These are phyloP conservation scores for Chytriomyces confervae DNA, from an alignment of 192 early-diverging fungal species.

Conservation along the genomic window DNA sequence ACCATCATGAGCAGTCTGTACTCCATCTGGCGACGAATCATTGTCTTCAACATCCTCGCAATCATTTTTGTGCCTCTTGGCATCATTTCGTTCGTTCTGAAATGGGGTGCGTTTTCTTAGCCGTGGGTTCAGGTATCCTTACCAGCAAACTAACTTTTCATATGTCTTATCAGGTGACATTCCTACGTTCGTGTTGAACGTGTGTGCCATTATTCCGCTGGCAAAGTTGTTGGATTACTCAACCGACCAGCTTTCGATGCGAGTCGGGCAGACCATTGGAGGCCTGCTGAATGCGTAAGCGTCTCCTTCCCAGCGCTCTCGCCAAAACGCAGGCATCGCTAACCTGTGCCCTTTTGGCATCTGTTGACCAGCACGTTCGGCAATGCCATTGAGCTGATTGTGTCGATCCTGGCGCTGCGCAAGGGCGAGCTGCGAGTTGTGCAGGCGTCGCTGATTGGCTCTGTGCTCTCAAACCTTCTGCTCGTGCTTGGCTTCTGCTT, in stretches of 20 bases:
- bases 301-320: not conserved
- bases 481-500: constrained; percentile 89
- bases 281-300: constrained; percentile 74
- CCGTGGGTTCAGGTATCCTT: too few species aligned
- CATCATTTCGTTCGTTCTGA: constrained; percentile 63
- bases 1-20: constrained; percentile 8
- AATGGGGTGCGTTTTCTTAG: constrained; percentile 53
- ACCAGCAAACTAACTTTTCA: not conserved
- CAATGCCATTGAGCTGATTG: constrained; percentile 81
- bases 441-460: constrained; percentile 87
- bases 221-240: constrained; percentile 85
- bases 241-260: constrained; percentile 73
- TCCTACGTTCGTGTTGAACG: constrained; percentile 79
- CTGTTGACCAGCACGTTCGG: constrained; percentile 60
- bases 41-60: constrained; percentile 61
- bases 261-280: constrained; percentile 61
- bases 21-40: not conserved
- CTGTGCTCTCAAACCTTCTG: constrained; percentile 89
- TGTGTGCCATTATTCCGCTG: constrained; percentile 85
- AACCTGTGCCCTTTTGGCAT: not conserved
- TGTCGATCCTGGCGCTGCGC: constrained; percentile 82
- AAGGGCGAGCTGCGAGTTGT: constrained; percentile 82
- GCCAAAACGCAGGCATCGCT: not conserved
- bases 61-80: constrained; percentile 83
- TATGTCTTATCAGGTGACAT: constrained; percentile 43